Percentiles rank a stretch among this genome's conserved stretches.
Conservation (phyloP, 2,329 filamentous ascomycete species). For the Colletotrichum caudatum region DNA sequence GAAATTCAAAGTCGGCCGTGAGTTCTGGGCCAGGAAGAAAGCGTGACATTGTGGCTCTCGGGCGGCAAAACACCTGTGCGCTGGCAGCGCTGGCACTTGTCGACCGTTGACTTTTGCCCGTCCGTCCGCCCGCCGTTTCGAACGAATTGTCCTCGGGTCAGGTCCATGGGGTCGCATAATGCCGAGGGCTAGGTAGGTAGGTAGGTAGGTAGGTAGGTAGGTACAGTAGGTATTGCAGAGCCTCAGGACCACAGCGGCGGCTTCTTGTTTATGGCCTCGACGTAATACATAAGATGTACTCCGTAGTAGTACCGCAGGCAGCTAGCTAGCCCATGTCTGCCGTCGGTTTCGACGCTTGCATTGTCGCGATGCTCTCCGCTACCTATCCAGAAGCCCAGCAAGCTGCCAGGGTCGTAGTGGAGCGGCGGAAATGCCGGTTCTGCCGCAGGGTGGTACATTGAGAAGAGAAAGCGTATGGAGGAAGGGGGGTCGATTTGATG, state of each 20-base stretch:
- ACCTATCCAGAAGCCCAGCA: neutral
- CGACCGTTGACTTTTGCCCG: neutral
- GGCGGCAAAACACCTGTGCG: constrained; percentile 17
- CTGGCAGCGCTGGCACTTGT: neutral
- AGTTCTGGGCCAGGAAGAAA: neutral
- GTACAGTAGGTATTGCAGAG: neutral
- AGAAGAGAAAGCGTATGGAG: constrained; percentile 10
- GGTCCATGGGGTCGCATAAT: neutral
- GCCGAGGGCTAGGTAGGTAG: neutral
- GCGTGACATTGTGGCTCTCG: constrained; percentile 11
- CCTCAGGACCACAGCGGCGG: neutral
- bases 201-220: too few relatives aligned
- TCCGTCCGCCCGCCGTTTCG: neutral
- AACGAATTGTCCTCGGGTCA: neutral
- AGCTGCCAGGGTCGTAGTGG: constrained; percentile 34
- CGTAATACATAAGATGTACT: neutral
- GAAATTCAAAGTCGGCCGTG: constrained; percentile 16
- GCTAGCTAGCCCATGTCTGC: neutral
- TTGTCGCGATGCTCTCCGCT: constrained; percentile 13
- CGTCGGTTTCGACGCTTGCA: constrained; percentile 12
- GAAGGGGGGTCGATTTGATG: constrained; percentile 4
- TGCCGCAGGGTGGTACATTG: constrained; percentile 20
- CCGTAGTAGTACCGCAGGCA: neutral
- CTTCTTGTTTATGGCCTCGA: constrained; percentile 5
- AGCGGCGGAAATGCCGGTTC: constrained; percentile 39